phyloP scores from a whole-genome alignment of 306 rosid genomes.

The Cicer chorassanicum region DNA sequence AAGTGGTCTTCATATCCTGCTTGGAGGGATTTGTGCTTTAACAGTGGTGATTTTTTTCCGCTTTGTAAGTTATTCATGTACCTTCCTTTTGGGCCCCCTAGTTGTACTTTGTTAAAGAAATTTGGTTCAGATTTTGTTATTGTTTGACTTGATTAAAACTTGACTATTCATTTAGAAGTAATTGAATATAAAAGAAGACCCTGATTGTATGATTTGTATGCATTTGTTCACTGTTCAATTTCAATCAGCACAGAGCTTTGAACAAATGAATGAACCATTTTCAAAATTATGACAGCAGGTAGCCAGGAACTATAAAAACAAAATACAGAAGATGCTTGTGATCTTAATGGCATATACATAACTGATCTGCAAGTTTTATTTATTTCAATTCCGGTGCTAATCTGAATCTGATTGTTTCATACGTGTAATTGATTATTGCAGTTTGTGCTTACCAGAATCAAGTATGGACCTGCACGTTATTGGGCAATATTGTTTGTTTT shows the following conservation, averaged over 20 bases:
- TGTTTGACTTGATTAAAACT: conserved; percentile 38
- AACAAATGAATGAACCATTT: conserved; percentile 19
- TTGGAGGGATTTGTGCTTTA: conserved; percentile 96
- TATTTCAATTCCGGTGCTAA: not conserved
- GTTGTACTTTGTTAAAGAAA: conserved; percentile 18
- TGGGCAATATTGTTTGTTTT: conserved; percentile 97
- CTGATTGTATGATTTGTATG: conserved; percentile 36
- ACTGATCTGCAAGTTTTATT: not conserved
- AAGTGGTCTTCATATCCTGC: conserved; percentile 94
- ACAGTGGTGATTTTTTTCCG: conserved; percentile 95
- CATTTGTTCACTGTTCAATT: conserved; percentile 28
- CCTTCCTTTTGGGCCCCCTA: conserved; percentile 38
- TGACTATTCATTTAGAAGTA: conserved; percentile 19
- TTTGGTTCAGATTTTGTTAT: conserved; percentile 30
- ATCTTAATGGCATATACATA: conserved; percentile 28
- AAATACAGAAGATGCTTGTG: conserved; percentile 32
- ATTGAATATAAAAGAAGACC: conserved; percentile 36
- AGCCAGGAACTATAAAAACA: conserved; percentile 4
- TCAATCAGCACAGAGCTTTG: not conserved
- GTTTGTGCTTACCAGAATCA: conserved; percentile 97
- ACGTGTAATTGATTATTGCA: conserved; percentile 53
- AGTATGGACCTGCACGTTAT: conserved; percentile 96
- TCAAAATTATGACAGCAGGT: conserved; percentile 21
- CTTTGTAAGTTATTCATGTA: conserved; percentile 67
- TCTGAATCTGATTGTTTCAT: conserved; percentile 40